phyloP scores from a whole-genome alignment of 345 rosid genomes.

The Pistacia vera region DNA sequence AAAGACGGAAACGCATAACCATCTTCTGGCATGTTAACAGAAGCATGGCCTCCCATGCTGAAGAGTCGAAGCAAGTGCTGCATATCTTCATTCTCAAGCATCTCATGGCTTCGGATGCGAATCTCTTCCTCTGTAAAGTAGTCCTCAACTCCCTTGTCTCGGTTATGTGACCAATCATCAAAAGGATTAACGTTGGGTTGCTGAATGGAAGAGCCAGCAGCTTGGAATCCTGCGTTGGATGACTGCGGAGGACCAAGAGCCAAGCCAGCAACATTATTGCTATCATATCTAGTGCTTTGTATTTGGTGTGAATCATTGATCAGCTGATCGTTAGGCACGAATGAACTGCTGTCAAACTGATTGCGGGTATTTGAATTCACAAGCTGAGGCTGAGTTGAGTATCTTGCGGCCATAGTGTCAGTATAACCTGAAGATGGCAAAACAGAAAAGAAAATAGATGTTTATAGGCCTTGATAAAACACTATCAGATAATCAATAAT shows the following conservation, averaged over 20 bases:
- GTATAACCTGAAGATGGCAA: slow-evolving; percentile 51
- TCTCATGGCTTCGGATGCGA: slow-evolving; percentile 83
- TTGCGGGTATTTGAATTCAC: slow-evolving; percentile 50
- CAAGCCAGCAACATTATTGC: slow-evolving; percentile 46
- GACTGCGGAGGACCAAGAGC: slow-evolving; percentile 80
- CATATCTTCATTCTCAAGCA: slow-evolving; percentile 98
- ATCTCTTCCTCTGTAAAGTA: slow-evolving; percentile 88
- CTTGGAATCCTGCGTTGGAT: slow-evolving; percentile 54
- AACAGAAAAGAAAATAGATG: not conserved
- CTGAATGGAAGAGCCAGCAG: slow-evolving; percentile 44
- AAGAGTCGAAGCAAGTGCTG: slow-evolving; percentile 83
- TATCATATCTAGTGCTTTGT: slow-evolving; percentile 48
- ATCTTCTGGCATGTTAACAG: slow-evolving; percentile 64
- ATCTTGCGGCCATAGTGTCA: slow-evolving; percentile 49
- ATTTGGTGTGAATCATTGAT: slow-evolving; percentile 45
- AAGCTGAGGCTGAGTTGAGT: slow-evolving; percentile 55
- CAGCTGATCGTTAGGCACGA: slow-evolving; percentile 48
- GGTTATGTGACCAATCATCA: slow-evolving; percentile 75
- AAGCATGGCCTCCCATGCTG: slow-evolving; percentile 76
- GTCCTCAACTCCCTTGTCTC: slow-evolving; percentile 75
- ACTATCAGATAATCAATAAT: not conserved
- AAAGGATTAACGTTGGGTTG: slow-evolving; percentile 57
- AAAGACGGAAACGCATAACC: slow-evolving; percentile 58
- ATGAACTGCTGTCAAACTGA: slow-evolving; percentile 49
- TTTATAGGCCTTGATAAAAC: not conserved